Evolutionary conservation across 129 eudicot species (phyloP), one percentile per base, ranked within the genome.

Genomic region (Saposhnikovia divaricata): DNA sequence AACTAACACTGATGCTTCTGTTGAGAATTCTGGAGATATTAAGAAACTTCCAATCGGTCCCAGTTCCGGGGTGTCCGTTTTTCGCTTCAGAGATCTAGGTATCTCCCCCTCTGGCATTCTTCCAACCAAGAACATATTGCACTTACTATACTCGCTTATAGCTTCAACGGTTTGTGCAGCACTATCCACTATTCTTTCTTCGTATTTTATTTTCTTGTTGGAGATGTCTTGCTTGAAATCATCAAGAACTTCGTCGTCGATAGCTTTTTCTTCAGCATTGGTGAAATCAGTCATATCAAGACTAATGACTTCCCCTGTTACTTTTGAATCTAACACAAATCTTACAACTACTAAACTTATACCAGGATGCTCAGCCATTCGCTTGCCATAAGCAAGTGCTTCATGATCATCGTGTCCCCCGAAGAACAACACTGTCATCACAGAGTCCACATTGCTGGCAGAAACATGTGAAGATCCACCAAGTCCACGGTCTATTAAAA

Each of bases 361-460:
- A 28, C 99, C 99, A 0, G 99, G 96, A 84, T 95, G 99, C 85
- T 95, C 97, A 0, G 97, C 96, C 99, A 95, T 95, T 14, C 96
- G 92, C 5, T 78, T 85, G 27, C 94, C 99, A 4, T 89, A 90
- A 0, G 97, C 89, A 57, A 95, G 79, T 8, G 99, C 99, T 74
- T 95, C 99, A 4, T 90, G 97, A 51, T 95, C 99, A 72, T 95
- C 99, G 16, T 81, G 95, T 44, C 99, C 99, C 1, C 99, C 99
- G 37, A 95, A 90, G 93, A 95, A 92, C 18, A 92, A 53, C 45
- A 87, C 91, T 1, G 90, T 85, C 45, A 92, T 53, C 1, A 79
- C 80, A 1, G 88, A 95, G 78, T 87, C 87, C 44, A 95, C 91
- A 40, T 92, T 86, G 80, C 98, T 90, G 0, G 98, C 98, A 0